Conservation (phyloP, 2,329 filamentous ascomycete genomes). For the Calcarisporium arbuscula region DNA sequence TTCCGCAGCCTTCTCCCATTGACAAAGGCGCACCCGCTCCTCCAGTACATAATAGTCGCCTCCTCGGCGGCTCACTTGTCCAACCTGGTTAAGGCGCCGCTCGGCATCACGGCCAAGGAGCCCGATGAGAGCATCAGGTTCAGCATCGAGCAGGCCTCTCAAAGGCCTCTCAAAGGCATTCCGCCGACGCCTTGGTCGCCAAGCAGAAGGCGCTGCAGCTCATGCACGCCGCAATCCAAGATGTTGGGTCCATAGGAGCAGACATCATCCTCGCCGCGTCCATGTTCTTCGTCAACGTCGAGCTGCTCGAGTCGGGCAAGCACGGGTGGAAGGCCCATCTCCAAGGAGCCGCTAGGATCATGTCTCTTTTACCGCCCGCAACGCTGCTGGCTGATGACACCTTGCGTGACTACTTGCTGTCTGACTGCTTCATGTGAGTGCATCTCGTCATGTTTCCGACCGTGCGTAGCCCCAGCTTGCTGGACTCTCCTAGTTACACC, state of each 20-base stretch:
- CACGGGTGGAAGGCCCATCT: slow-evolving; percentile 42
- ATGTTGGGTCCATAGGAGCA: slow-evolving; percentile 28
- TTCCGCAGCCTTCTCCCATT: slow-evolving; percentile 39
- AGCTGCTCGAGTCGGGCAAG: slow-evolving; percentile 43
- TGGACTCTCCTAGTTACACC: slow-evolving; percentile 33
- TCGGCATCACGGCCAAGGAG: slow-evolving; percentile 9
- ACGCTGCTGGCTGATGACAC: slow-evolving; percentile 24
- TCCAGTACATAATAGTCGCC: slow-evolving; percentile 42
- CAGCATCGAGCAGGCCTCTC: slow-evolving; percentile 15
- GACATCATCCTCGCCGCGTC: slow-evolving; percentile 39
- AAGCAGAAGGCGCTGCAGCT: slow-evolving; percentile 38
- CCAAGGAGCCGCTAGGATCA: slow-evolving; percentile 37
- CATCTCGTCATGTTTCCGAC: too few species aligned
- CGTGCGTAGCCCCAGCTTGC: too few species aligned
- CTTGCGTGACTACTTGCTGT: slow-evolving; percentile 38
- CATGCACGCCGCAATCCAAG: slow-evolving; percentile 32
- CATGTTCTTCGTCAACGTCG: slow-evolving; percentile 43
- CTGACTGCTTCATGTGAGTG: slow-evolving; percentile 40
- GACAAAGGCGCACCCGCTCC: slow-evolving; percentile 31
- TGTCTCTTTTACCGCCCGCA: slow-evolving; percentile 32
- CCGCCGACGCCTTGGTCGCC: slow-evolving; percentile 39
- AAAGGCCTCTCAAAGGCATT: slow-evolving; percentile 26
- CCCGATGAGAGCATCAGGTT: not conserved
- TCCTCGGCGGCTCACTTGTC: slow-evolving; percentile 43
- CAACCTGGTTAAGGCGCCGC: slow-evolving; percentile 29